Evolutionary conservation across 139 green algal genomes (phyloP), one percentile per base, ranked within the genome.

Genomic region (Spirogloea muscicola): DNA sequence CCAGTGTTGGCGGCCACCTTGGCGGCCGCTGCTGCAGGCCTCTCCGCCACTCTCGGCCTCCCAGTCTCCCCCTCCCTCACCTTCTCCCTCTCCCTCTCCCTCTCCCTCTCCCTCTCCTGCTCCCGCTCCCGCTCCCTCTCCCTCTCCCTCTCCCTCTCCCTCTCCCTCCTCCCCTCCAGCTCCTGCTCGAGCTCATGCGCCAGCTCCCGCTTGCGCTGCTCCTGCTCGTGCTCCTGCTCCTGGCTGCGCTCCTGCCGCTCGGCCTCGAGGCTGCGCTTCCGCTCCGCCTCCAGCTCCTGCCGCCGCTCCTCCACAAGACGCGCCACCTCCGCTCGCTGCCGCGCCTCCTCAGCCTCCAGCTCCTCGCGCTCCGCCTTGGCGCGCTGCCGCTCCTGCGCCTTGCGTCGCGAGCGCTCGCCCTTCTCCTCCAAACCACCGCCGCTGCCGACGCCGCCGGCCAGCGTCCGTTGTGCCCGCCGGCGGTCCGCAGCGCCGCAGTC

Each of bases 221-320:
- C 63, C 33, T 40, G 27, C 39, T 48, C 63, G n/a, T 40, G 4
- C 27, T 9, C 3, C 40, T 33, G 48, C 49, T 57, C 49, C 37
- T 72, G 33, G 39, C 21, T 7, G 39, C 33, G 3, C 25, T 62
- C 37, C 38, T 3, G 6, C 59, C 33, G 10, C 10, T 10, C 43
- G 13, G 43, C 43, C 43, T 51, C 43, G 43, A 51, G 43, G 10
- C 33, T 25, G 21, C 13, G 16, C 6, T 69, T 29, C 42, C 60
- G 13, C 60, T 69, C 18, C 9, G 60, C 60, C 43, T 67, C 65
- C 49, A n/a, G n/a, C 65, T 68, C 31, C 13, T 43, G 60, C 61
- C 71, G 31, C 71, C 43, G 60, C 61, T 79, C 71, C 71, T 79
- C 71, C 25, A 79, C 71, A 18, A 79, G 39, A 29, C 61, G 25